These are phyloP conservation scores for Magnaporthales sp. DNA, from an alignment of 2,329 filamentous ascomycete genomes.

Conservation along the genomic window DNA sequence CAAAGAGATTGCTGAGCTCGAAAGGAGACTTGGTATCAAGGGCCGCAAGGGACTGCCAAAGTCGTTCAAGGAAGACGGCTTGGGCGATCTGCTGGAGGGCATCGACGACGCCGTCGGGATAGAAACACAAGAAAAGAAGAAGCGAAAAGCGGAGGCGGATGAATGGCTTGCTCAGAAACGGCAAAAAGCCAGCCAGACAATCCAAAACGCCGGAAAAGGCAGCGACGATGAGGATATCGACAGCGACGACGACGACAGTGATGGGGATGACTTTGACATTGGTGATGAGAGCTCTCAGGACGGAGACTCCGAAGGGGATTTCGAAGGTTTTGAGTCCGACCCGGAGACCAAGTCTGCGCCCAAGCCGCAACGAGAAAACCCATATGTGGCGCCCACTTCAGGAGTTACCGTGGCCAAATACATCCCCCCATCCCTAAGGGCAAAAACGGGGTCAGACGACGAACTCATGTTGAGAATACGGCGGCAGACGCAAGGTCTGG, in stretches of 20 bases:
- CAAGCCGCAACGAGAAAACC: slow-evolving; percentile 56
- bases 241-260: slow-evolving; percentile 17
- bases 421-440: slow-evolving; percentile 76
- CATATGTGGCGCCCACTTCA: slow-evolving; percentile 67
- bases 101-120: slow-evolving; percentile 35
- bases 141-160: slow-evolving; percentile 49
- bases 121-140: slow-evolving; percentile 40
- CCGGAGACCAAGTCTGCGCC: slow-evolving; percentile 9
- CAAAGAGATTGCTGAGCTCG: slow-evolving; percentile 76
- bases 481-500: slow-evolving; percentile 74
- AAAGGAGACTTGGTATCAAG: slow-evolving; percentile 80
- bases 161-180: slow-evolving; percentile 53
- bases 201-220: slow-evolving; percentile 19
- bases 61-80: slow-evolving; percentile 70
- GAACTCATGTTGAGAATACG: slow-evolving; percentile 62
- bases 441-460: slow-evolving; percentile 50
- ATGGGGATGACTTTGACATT: slow-evolving; percentile 1
- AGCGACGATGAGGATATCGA: slow-evolving; percentile 15
- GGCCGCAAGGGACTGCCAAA: slow-evolving; percentile 66
- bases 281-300: slow-evolving; percentile 18
- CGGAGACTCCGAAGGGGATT: slow-evolving; percentile 23
- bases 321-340: slow-evolving; percentile 30
- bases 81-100: slow-evolving; percentile 69
- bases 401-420: slow-evolving; percentile 58
- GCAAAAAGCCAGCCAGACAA: slow-evolving; percentile 29